Percentiles rank a stretch among this genome's conserved stretches.
Evolutionary conservation across 2,329 filamentous ascomycete genomes (phyloP).

Genomic region (Zymoseptoria crescenta): DNA sequence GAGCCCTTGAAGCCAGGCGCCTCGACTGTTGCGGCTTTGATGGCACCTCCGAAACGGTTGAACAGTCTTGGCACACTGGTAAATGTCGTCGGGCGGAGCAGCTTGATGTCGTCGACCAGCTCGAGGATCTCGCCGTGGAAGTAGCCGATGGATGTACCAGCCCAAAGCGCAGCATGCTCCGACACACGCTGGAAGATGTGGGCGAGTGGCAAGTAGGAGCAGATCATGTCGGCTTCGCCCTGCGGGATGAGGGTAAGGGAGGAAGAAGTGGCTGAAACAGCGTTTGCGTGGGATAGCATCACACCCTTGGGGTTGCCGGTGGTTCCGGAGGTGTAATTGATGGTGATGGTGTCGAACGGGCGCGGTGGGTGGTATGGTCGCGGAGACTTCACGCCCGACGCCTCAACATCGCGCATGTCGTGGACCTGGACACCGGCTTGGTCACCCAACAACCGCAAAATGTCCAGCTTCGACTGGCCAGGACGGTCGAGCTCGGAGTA

Average conservation of each 20-base stretch:
- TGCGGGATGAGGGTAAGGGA: conserved; percentile 49
- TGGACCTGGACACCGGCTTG: conserved; percentile 71
- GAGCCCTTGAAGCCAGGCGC: conserved; percentile 72
- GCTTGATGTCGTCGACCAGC: conserved; percentile 84
- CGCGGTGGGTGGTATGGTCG: conserved; percentile 63
- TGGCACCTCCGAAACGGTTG: conserved; percentile 79
- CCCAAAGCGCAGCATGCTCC: conserved; percentile 67
- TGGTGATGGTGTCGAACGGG: conserved; percentile 72
- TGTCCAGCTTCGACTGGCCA: conserved; percentile 68
- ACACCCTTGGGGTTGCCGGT: conserved; percentile 79
- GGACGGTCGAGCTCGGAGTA: conserved; percentile 64
- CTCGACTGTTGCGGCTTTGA: conserved; percentile 71
- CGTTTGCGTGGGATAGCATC: conserved; percentile 71
- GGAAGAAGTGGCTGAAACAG: conserved; percentile 62
- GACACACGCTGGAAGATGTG: conserved; percentile 87
- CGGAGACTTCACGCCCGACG: conserved; percentile 63
- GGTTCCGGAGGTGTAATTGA: conserved; percentile 85
- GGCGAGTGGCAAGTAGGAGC: conserved; percentile 86
- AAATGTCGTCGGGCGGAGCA: conserved; percentile 73
- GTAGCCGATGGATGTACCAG: conserved; percentile 72
- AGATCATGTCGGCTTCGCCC: conserved; percentile 54
- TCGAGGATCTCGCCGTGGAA: conserved; percentile 87
- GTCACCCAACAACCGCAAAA: conserved; percentile 67
- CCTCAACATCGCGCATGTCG: conserved; percentile 73
- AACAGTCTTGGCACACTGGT: conserved; percentile 85